Evolutionary conservation across 768 basidiomycete species (phyloP).

Genomic region (Suillus alpinus): DNA sequence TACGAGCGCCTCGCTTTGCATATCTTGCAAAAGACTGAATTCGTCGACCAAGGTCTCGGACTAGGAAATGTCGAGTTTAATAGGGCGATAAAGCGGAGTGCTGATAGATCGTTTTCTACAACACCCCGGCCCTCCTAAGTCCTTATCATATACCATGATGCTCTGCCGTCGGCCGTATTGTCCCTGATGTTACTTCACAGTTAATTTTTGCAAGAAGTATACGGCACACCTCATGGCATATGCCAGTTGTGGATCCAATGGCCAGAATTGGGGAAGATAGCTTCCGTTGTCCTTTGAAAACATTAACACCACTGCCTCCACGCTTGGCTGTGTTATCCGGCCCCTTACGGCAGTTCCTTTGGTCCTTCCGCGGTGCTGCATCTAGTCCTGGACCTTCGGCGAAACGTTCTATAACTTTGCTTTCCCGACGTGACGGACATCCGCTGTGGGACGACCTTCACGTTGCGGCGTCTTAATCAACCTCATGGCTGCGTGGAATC

Average conservation of each 20-base stretch:
- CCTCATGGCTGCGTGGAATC: background rate
- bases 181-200: slow-evolving; percentile 2
- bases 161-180: background rate
- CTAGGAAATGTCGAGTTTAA: background rate
- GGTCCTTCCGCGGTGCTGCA: slow-evolving; percentile 1
- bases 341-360: background rate
- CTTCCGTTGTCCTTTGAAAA: slow-evolving; percentile 3
- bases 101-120: background rate
- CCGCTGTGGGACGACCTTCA: background rate
- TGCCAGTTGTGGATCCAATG: slow-evolving; percentile 4
- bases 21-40: background rate
- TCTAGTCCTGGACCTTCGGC: background rate
- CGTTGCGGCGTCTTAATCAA: background rate
- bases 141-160: slow-evolving; percentile 1
- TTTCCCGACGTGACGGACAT: slow-evolving; percentile 1
- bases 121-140: background rate
- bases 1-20: background rate
- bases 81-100: background rate
- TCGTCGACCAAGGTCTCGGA: background rate
- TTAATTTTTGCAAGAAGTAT: slow-evolving; percentile 2
- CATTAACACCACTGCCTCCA: slow-evolving; percentile 1
- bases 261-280: slow-evolving; percentile 1
- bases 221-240: slow-evolving; percentile 3
- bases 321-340: background rate
- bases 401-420: background rate